Conservation (phyloP, 2,329 filamentous ascomycete genomes). For the Dothideomycetes sp. region DNA sequence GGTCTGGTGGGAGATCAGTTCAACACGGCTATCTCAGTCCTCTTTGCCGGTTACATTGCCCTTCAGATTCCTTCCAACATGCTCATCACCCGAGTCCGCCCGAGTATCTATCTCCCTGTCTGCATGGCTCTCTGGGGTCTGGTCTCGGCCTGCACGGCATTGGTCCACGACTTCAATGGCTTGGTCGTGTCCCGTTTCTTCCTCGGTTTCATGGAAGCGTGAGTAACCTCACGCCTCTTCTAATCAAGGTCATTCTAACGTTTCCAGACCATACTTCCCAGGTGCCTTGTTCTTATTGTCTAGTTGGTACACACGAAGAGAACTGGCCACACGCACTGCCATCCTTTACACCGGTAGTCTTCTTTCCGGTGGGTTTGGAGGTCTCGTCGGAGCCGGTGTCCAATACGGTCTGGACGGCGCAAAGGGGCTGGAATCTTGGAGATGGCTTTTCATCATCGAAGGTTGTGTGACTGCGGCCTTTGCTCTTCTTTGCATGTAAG, state of each 20-base stretch:
- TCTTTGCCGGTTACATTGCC: slow-evolving; percentile 49
- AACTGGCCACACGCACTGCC: slow-evolving; percentile 31
- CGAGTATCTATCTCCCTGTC: slow-evolving; percentile 41
- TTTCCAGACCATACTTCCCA: slow-evolving; percentile 12
- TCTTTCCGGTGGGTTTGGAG: slow-evolving; percentile 33
- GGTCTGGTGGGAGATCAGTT: slow-evolving; percentile 48
- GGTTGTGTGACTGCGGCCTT: slow-evolving; percentile 28
- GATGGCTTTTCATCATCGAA: slow-evolving; percentile 37
- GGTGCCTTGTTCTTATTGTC: slow-evolving; percentile 27
- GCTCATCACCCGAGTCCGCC: slow-evolving; percentile 40
- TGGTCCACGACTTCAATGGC: slow-evolving; percentile 38
- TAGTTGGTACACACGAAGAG: slow-evolving; percentile 29
- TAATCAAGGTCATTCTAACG: too few species aligned
- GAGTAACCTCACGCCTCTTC: too few species aligned
- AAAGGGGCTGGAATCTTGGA: slow-evolving; percentile 33
- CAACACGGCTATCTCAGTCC: slow-evolving; percentile 46
- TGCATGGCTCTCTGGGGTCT: slow-evolving; percentile 48
- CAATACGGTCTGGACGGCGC: slow-evolving; percentile 30
- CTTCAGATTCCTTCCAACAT: slow-evolving; percentile 49
- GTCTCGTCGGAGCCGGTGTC: slow-evolving; percentile 32
- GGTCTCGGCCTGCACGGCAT: slow-evolving; percentile 43
- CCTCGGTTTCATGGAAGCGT: slow-evolving; percentile 47
- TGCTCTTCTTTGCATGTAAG: slow-evolving; percentile 18
- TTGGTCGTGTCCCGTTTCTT: slow-evolving; percentile 46
- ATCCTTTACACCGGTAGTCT: slow-evolving; percentile 32